Evolutionary conservation across 305 asterid species (phyloP).

Genomic region (Fraxinus latifolia): DNA sequence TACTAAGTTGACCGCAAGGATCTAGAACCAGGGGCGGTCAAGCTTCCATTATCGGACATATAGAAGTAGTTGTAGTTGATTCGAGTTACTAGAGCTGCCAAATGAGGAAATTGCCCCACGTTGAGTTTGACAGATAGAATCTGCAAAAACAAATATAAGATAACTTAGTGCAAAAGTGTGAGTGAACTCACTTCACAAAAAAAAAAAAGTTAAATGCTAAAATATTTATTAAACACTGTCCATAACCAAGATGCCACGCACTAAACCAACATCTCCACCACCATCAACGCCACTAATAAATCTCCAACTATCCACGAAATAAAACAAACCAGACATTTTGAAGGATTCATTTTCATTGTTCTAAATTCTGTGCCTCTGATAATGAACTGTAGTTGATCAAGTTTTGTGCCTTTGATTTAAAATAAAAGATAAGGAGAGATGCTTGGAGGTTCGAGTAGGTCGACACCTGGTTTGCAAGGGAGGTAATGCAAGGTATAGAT

Average conservation of each 20-base stretch:
- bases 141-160: slow-evolving; percentile 42
- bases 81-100: slow-evolving; percentile 89
- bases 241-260: background rate
- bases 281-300: background rate
- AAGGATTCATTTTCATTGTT: background rate
- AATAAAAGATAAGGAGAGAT: background rate
- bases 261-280: background rate
- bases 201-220: background rate
- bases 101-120: slow-evolving; percentile 95
- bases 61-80: slow-evolving; percentile 85
- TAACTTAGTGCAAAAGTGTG: background rate
- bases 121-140: slow-evolving; percentile 91
- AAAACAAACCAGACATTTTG: background rate
- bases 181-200: background rate
- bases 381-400: background rate
- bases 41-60: slow-evolving; percentile 77
- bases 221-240: background rate
- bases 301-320: background rate
- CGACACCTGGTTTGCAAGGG: background rate
- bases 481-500: background rate
- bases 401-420: background rate
- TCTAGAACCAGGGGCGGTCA: slow-evolving; percentile 53
- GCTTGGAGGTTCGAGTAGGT: background rate
- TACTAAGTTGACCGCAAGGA: slow-evolving; percentile 29
- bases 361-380: background rate